A percentile compares a stretch with the other conserved stretches of the same genome.
Conservation (phyloP, 1,284 basidiomycete genomes). For the Calocybe gambosa region DNA sequence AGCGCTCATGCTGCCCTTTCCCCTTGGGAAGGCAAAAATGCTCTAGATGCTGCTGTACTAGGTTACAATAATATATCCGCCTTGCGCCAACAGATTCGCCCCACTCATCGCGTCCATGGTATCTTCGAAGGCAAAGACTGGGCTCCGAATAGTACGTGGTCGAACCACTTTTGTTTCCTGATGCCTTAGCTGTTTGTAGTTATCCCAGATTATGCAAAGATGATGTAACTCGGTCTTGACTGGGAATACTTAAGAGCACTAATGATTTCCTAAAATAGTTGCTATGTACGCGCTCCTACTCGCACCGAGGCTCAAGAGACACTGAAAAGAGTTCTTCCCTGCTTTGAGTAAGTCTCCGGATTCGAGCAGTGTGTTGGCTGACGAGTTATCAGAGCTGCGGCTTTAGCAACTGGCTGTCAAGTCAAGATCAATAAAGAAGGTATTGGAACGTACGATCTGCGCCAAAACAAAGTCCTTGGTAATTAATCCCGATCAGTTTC, state of each 20-base stretch:
- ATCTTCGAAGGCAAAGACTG: slow-evolving; percentile 59
- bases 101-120: slow-evolving; percentile 60
- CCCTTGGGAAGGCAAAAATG: slow-evolving; percentile 73
- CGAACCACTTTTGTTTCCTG: not conserved
- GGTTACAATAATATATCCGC: slow-evolving; percentile 67
- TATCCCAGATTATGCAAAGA: slow-evolving; percentile 72
- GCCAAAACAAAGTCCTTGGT: slow-evolving; percentile 61
- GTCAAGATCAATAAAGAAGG: slow-evolving; percentile 38
- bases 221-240: slow-evolving; percentile 35
- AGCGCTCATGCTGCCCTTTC: slow-evolving; percentile 66
- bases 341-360: slow-evolving; percentile 56
- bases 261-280: slow-evolving; percentile 28
- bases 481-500: slow-evolving; percentile 8
- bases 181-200: slow-evolving; percentile 34
- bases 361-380: not conserved
- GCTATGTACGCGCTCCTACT: slow-evolving; percentile 68
- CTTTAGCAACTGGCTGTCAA: slow-evolving; percentile 63
- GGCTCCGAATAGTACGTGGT: slow-evolving; percentile 47
- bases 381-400: slow-evolving; percentile 54
- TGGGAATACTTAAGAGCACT: not conserved
- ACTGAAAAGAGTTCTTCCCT: slow-evolving; percentile 52
- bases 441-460: slow-evolving; percentile 48
- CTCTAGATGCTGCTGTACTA: slow-evolving; percentile 70
- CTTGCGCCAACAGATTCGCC: slow-evolving; percentile 66
- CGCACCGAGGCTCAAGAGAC: slow-evolving; percentile 52